These are phyloP conservation scores for Dentipellis sp. DNA, from an alignment of 768 basidiomycete species.

Conservation along the genomic window DNA sequence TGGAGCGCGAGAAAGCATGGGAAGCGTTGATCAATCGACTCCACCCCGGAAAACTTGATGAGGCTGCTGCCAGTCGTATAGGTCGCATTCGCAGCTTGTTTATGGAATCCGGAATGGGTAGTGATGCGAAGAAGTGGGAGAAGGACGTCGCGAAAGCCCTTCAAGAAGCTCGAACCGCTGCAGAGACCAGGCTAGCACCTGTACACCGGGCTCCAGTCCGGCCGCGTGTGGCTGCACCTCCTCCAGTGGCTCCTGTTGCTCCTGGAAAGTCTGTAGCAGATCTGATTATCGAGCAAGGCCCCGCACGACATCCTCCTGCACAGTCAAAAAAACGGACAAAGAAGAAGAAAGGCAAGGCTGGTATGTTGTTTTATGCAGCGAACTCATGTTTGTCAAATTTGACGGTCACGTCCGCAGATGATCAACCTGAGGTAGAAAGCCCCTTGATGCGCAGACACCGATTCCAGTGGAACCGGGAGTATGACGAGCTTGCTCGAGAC, in stretches of 20 bases:
- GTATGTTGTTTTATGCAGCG: background rate
- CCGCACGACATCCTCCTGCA: slow-evolving; percentile 26
- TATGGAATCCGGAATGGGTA: slow-evolving; percentile 44
- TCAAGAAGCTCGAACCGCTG: slow-evolving; percentile 42
- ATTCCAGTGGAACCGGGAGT: slow-evolving; percentile 80
- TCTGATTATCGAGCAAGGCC: slow-evolving; percentile 44
- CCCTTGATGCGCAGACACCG: slow-evolving; percentile 41
- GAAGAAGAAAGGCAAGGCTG: slow-evolving; percentile 19
- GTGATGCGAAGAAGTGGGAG: slow-evolving; percentile 52
- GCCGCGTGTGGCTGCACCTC: slow-evolving; percentile 16
- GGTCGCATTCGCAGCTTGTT: slow-evolving; percentile 47
- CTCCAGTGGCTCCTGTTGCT: slow-evolving; percentile 32
- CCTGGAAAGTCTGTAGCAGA: slow-evolving; percentile 43
- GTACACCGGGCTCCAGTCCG: slow-evolving; percentile 1
- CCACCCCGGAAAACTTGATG: slow-evolving; percentile 43
- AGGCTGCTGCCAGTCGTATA: slow-evolving; percentile 40
- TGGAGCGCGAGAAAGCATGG: slow-evolving; percentile 60
- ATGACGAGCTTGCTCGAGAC: slow-evolving; percentile 84
- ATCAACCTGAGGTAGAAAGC: background rate
- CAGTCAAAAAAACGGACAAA: slow-evolving; percentile 15
- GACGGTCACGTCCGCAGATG: background rate
- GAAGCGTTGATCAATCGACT: slow-evolving; percentile 41
- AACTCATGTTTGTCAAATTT: background rate
- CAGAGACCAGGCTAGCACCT: slow-evolving; percentile 34
- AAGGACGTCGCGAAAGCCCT: slow-evolving; percentile 46